These are phyloP conservation scores for Macrophomina phaseolina DNA, from an alignment of 2,329 filamentous ascomycete species.

Conservation along the genomic window DNA sequence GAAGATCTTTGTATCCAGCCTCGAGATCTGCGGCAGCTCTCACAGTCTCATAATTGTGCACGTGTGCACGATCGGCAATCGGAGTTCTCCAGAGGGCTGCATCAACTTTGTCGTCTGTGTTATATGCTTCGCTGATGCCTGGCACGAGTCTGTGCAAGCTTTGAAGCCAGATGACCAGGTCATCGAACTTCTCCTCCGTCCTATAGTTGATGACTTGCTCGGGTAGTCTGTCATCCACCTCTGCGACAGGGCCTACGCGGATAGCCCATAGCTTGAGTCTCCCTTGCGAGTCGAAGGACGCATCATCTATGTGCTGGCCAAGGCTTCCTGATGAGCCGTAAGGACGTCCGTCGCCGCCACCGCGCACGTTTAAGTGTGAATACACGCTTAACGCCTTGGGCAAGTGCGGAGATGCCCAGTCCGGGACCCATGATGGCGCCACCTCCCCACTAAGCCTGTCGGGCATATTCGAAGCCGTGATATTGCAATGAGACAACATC, in stretches of 20 bases:
- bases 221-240: background rate
- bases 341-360: background rate
- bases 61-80: background rate
- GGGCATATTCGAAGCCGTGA: background rate
- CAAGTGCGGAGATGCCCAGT: slow-evolving; percentile 13
- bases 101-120: background rate
- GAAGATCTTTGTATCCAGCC: background rate
- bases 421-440: slow-evolving; percentile 11
- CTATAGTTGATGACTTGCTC: background rate
- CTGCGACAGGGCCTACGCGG: background rate
- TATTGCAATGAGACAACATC: slow-evolving; percentile 2
- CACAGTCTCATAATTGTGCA: slow-evolving; percentile 3
- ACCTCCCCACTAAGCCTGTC: background rate
- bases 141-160: background rate
- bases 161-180: background rate
- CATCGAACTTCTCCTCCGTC: background rate
- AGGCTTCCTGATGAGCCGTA: slow-evolving; percentile 2
- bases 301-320: background rate
- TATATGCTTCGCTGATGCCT: background rate
- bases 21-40: background rate
- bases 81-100: slow-evolving; percentile 1
- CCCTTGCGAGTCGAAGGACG: background rate
- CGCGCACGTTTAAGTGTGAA: slow-evolving; percentile 1
- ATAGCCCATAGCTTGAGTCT: slow-evolving; percentile 7
- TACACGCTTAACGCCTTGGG: slow-evolving; percentile 12